Percentiles rank a stretch among this genome's conserved stretches.
phyloP scores from a whole-genome alignment of 2,329 filamentous ascomycete species.

The Ophiostoma piceae region DNA sequence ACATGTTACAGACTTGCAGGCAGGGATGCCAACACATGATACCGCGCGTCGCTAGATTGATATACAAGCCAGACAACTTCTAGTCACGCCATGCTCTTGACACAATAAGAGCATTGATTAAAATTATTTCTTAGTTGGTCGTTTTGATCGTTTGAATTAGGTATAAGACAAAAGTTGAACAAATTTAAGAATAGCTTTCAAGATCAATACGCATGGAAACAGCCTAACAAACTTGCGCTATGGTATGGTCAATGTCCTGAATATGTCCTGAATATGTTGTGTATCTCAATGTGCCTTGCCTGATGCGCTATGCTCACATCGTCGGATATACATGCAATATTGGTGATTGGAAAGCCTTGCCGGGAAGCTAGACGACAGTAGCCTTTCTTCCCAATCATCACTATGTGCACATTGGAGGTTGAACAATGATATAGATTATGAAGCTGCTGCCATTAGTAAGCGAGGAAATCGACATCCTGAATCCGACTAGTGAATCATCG shows the following conservation, averaged over 20 bases:
- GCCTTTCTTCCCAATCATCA: neutral
- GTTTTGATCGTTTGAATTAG: too few species aligned
- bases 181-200: too few species aligned
- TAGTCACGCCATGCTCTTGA: too few species aligned
- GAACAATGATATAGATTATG: neutral
- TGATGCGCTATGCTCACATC: neutral
- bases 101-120: too few species aligned
- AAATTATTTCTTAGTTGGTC: too few species aligned
- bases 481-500: conserved; percentile 7
- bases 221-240: too few species aligned
- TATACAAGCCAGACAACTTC: neutral
- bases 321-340: neutral
- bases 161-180: too few species aligned
- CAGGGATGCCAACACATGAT: neutral
- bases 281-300: neutral
- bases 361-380: neutral
- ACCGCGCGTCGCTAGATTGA: neutral
- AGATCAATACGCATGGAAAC: too few species aligned
- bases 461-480: neutral
- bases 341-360: neutral
- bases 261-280: too few species aligned
- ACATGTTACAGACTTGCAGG: conserved; percentile 7
- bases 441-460: neutral
- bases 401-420: neutral
- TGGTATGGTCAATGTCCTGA: too few species aligned